Evolutionary conservation across 2,329 filamentous ascomycete genomes (phyloP).

Genomic region (Alternaria viburni): DNA sequence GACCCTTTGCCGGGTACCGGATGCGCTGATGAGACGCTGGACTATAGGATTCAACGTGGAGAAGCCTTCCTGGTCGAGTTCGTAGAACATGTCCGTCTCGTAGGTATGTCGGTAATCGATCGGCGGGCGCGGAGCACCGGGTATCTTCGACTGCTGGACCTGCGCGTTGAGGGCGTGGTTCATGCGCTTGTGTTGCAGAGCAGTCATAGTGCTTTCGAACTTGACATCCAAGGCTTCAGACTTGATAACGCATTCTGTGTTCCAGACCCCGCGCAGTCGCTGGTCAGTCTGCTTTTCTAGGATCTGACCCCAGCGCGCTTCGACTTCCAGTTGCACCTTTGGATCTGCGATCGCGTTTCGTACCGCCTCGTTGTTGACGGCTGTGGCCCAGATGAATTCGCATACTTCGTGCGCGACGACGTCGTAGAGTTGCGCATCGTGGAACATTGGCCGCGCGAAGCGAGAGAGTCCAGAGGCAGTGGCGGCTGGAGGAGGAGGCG

Average conservation of each 20-base stretch:
- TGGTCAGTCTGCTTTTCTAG: constrained; percentile 74
- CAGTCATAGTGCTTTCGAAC: constrained; percentile 90
- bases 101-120: constrained; percentile 82
- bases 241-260: constrained; percentile 58
- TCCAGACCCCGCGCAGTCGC: constrained; percentile 69
- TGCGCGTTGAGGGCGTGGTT: constrained; percentile 83
- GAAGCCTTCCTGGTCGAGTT: constrained; percentile 59
- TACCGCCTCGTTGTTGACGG: constrained; percentile 70
- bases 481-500: constrained; percentile 14
- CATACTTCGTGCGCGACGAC: constrained; percentile 77
- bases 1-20: constrained; percentile 33
- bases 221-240: constrained; percentile 31
- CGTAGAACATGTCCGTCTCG: constrained; percentile 81
- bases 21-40: constrained; percentile 61
- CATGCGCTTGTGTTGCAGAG: constrained; percentile 84
- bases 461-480: constrained; percentile 26
- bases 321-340: constrained; percentile 83
- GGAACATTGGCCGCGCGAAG: constrained; percentile 68
- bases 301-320: constrained; percentile 88
- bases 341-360: constrained; percentile 57
- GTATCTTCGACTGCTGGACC: constrained; percentile 61
- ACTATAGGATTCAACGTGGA: constrained; percentile 55
- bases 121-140: constrained; percentile 58
- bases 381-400: constrained; percentile 78
- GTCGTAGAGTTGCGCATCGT: constrained; percentile 70